Evolutionary conservation across 73 alveolate genomes (phyloP).

Genomic region (Paramecium octaurelia): DNA sequence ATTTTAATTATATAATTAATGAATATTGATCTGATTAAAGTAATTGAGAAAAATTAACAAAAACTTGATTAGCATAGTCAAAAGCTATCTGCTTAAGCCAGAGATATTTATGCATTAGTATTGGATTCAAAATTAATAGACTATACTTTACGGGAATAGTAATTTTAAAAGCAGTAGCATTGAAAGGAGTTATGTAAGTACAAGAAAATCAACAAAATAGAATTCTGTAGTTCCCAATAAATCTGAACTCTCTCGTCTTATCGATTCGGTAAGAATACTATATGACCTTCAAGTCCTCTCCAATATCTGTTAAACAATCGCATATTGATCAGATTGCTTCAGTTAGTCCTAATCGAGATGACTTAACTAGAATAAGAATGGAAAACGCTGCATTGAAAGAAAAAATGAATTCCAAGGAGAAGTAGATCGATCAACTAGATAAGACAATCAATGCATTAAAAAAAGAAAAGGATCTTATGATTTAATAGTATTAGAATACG

Average conservation of each 20-base stretch:
- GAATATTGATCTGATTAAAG: background rate
- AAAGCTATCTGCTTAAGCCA: background rate
- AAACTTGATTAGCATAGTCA: background rate
- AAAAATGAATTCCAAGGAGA: background rate
- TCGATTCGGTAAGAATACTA: background rate
- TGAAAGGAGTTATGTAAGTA: constrained; percentile 9
- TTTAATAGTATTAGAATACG: background rate
- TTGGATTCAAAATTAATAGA: background rate
- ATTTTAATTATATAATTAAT: background rate
- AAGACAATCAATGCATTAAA: background rate
- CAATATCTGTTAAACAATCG: background rate
- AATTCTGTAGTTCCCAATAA: background rate
- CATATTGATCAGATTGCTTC: background rate
- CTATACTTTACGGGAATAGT: background rate
- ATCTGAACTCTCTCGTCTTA: background rate
- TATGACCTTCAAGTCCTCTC: background rate
- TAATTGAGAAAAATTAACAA: background rate
- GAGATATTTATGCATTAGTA: constrained; percentile 18
- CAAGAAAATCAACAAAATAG: background rate
- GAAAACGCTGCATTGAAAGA: constrained; percentile 3
- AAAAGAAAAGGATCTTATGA: background rate
- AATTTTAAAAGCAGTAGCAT: background rate
- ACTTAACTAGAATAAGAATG: background rate
- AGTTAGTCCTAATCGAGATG: background rate
- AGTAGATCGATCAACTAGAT: background rate